Evolutionary conservation across 805 yeast genomes (phyloP).

Genomic region (Lachancea thermotolerans): DNA sequence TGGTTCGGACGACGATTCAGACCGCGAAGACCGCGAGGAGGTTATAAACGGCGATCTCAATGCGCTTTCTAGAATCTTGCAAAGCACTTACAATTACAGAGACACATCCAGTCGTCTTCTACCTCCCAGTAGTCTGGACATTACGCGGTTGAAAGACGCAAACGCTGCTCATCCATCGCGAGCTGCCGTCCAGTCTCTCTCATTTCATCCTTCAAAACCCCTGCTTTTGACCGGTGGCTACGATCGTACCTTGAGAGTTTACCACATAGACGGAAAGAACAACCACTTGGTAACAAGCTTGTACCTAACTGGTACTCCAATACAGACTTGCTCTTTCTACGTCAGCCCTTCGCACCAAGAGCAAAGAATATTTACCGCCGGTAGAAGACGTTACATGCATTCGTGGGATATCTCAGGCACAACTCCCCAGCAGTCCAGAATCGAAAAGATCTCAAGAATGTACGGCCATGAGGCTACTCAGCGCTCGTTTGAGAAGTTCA

Average conservation of each 20-base stretch:
- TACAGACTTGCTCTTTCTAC: conserved; percentile 54
- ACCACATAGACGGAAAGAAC: conserved; percentile 81
- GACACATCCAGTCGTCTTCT: conserved; percentile 45
- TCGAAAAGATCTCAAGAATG: conserved; percentile 80
- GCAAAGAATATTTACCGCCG: conserved; percentile 67
- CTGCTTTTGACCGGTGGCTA: conserved; percentile 85
- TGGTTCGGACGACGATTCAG: conserved; percentile 19
- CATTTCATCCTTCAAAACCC: conserved; percentile 77
- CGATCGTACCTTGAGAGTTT: conserved; percentile 80
- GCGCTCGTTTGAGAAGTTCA: conserved; percentile 80
- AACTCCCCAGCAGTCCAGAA: conserved; percentile 31
- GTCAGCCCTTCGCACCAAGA: conserved; percentile 22
- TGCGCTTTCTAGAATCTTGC: conserved; percentile 35
- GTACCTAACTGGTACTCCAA: conserved; percentile 71
- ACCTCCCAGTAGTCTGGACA: conserved; percentile 64
- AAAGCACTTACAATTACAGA: conserved; percentile 36
- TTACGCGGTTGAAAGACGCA: conserved; percentile 82
- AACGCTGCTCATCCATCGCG: conserved; percentile 60
- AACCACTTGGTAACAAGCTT: conserved; percentile 79
- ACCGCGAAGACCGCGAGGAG: conserved; percentile 25
- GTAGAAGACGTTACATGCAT: conserved; percentile 87
- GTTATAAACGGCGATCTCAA: conserved; percentile 35
- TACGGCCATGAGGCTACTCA: conserved; percentile 89
- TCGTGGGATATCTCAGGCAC: conserved; percentile 70
- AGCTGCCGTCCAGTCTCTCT: conserved; percentile 76